phyloP scores from a whole-genome alignment of 2,329 filamentous ascomycete species.

The Penicillium griseofulvum region DNA sequence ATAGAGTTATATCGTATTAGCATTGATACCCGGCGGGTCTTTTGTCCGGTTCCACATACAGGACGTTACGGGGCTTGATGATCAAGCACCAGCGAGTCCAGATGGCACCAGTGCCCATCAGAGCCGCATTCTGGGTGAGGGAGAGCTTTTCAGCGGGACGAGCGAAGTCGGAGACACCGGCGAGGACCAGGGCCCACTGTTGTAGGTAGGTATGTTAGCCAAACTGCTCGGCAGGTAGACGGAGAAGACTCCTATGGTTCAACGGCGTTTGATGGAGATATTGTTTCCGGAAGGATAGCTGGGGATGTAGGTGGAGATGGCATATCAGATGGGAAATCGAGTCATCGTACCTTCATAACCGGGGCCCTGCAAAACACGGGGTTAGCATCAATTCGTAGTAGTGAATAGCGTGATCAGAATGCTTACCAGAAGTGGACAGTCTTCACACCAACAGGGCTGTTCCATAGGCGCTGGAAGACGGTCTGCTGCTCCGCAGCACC shows the following conservation, averaged over 20 bases:
- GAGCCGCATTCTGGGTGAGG: conserved; percentile 83
- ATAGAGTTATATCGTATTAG: conserved; percentile 8
- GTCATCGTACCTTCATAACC: conserved; percentile 71
- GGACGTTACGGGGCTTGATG: conserved; percentile 88
- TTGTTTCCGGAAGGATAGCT: neutral
- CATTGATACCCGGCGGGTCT: neutral
- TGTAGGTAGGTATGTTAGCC: conserved; percentile 6
- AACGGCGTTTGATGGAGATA: neutral
- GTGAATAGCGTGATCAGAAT: neutral
- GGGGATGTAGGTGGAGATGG: neutral
- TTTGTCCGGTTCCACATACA: conserved; percentile 55
- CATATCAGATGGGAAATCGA: conserved; percentile 8
- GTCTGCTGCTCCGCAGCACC: conserved; percentile 47
- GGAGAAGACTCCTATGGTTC: too few relatives aligned
- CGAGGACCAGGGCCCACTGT: conserved; percentile 87
- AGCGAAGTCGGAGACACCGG: conserved; percentile 85
- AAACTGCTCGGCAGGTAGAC: neutral
- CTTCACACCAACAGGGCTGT: conserved; percentile 77
- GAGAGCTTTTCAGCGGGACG: conserved; percentile 92
- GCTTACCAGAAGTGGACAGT: conserved; percentile 95
- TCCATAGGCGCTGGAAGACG: conserved; percentile 74
- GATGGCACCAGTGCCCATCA: conserved; percentile 88
- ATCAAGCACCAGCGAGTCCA: conserved; percentile 99
- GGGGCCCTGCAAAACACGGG: conserved; percentile 64
- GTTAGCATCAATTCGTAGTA: conserved; percentile 13